A percentile compares a stretch with the other conserved stretches of the same genome.
phyloP scores from a whole-genome alignment of 2,329 filamentous ascomycete genomes.

The Geosmithia putterillii region DNA sequence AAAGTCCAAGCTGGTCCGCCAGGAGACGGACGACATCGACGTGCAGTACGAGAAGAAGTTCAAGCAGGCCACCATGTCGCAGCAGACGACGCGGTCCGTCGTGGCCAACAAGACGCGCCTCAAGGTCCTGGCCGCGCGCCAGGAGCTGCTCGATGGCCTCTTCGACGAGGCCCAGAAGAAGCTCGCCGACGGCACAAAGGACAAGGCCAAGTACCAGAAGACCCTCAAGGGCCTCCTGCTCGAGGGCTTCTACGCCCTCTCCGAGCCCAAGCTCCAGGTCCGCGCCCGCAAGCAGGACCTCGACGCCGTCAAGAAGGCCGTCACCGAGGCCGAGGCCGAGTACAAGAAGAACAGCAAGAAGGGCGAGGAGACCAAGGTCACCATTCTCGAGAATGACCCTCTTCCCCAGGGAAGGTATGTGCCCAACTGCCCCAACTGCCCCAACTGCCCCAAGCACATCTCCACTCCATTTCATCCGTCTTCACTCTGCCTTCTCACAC shows the following conservation, averaged over 20 bases:
- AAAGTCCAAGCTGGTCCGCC: conserved; percentile 94
- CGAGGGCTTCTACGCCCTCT: conserved; percentile 80
- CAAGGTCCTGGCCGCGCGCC: conserved; percentile 73
- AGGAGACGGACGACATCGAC: conserved; percentile 91
- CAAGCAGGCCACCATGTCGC: conserved; percentile 95
- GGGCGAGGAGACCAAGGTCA: conserved; percentile 56
- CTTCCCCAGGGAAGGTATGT: conserved; percentile 77
- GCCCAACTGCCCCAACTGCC: too few relatives aligned
- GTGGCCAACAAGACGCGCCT: conserved; percentile 93
- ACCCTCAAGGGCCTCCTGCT: conserved; percentile 72
- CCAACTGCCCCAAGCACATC: background rate
- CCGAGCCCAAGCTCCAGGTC: conserved; percentile 65
- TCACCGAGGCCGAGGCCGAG: conserved; percentile 63
- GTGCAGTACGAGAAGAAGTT: conserved; percentile 94
- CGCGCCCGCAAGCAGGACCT: conserved; percentile 71
- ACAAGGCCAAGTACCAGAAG: conserved; percentile 61
- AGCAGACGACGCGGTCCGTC: conserved; percentile 96
- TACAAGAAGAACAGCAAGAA: conserved; percentile 76
- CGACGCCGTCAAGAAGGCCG: conserved; percentile 63
- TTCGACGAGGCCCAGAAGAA: conserved; percentile 71
- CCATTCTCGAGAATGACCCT: conserved; percentile 66
- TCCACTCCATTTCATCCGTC: background rate
- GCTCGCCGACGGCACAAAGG: conserved; percentile 51
- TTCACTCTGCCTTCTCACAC: background rate
- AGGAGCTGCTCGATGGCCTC: conserved; percentile 81